These are phyloP conservation scores for Geranomyces michiganensis DNA, from an alignment of 192 early-diverging fungal genomes.

Conservation along the genomic window DNA sequence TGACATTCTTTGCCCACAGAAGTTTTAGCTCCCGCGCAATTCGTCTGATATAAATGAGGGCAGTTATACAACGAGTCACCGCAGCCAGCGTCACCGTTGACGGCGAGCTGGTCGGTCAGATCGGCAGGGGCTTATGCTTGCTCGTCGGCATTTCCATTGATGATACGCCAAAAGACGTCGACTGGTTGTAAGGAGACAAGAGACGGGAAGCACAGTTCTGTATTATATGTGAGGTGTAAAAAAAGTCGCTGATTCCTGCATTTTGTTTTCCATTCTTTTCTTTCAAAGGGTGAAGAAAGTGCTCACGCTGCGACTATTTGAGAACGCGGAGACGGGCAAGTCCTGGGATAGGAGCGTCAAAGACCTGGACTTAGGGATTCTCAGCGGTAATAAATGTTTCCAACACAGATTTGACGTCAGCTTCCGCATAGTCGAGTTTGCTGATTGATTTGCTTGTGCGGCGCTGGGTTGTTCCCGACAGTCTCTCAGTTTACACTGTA, in stretches of 20 bases:
- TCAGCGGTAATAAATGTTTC: constrained; percentile 66
- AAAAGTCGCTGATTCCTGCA: too few relatives aligned
- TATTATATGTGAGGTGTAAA: background rate
- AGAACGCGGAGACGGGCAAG: constrained; percentile 55
- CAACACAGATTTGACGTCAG: too few relatives aligned
- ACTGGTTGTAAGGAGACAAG: constrained; percentile 63
- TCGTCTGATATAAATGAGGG: constrained; percentile 56
- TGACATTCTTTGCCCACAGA: too few relatives aligned
- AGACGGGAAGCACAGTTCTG: background rate
- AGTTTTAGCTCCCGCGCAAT: too few relatives aligned
- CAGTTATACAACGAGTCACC: constrained; percentile 65
- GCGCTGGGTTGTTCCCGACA: background rate
- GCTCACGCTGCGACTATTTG: constrained; percentile 75
- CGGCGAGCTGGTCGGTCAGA: constrained; percentile 72
- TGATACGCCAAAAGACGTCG: constrained; percentile 68
- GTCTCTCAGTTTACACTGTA: constrained; percentile 96
- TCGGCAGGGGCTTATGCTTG: constrained; percentile 78
- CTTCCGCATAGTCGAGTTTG: too few relatives aligned
- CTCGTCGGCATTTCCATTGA: constrained; percentile 36
- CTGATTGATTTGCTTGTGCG: too few relatives aligned
- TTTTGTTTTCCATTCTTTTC: background rate
- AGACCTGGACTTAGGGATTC: constrained; percentile 71
- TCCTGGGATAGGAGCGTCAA: constrained; percentile 84
- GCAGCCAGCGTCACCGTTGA: constrained; percentile 76
- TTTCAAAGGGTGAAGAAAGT: constrained; percentile 71